Base-by-base conservation (phyloP, 495 filamentous ascomycete genomes). In the Xylaria intraflava region DNA sequence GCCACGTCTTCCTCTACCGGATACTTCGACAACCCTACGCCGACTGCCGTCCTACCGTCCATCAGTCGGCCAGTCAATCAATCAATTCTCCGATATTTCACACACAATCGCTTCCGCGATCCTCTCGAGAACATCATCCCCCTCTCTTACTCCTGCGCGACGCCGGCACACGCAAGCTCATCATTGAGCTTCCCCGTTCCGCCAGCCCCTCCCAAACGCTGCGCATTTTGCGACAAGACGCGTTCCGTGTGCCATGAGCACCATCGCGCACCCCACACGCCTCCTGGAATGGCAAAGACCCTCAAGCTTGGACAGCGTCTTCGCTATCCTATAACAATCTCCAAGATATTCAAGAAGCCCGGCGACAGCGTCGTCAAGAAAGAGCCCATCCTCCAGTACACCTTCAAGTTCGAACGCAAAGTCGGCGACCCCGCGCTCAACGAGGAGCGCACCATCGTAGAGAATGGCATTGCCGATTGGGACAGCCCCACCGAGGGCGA, bases 291-390 rank as follows among this genome's bases (percentile, higher is more conserved):
- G 64, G 58, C 61, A 46, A 75, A 75, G 57, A 70, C 67, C 17
- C 55, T 77, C 36, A 49, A 62, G 55, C 72, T 84, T 50, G 81
- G 82, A 59, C 65, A 64, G 64, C 72, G 74, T 51, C 79, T 97
- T 46, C 88, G 88, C 69, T 99, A 96, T 71, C 93, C 93, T 55
- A 91, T 97, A 75, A 96, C 89, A 62, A 86, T 99, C 69, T 89
- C 83, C 61, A 84, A 88, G 68, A 77, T 97, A 56, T 82, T 90
- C 29, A 90, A 90, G 69, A 66, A 78, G 60, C 80, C 82, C 6
- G 83, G 84, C 67, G 87, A 95, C 57, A 66, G 77, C 63, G 78
- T 99, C 65, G 73, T 83, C 59, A 83, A 83, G 67, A 79, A 86
- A 66, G 85, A 88, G 53, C 75, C 85, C 2, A 70, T 97, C 31